A percentile compares a stretch with the other conserved stretches of the same genome.
phyloP scores from a whole-genome alignment of 148 eudicot species.

The Suaeda aralocaspica region DNA sequence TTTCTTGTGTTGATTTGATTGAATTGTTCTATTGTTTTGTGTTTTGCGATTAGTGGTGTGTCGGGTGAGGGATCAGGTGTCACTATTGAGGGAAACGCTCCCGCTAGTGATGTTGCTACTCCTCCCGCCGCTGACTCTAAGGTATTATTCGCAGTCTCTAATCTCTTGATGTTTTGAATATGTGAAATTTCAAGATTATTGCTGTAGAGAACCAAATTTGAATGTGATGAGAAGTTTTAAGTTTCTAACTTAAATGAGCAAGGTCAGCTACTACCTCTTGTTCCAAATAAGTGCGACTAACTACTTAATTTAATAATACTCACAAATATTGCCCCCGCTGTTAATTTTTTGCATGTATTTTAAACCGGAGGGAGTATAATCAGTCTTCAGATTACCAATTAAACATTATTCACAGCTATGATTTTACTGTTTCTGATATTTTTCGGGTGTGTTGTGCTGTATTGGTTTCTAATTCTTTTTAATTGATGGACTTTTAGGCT shows the following conservation, averaged over 20 bases:
- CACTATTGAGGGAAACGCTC: slow-evolving; percentile 66
- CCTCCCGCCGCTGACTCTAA: slow-evolving; percentile 69
- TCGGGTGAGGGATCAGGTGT: slow-evolving; percentile 84
- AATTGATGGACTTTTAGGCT: slow-evolving; percentile 34
- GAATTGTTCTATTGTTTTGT: neutral
- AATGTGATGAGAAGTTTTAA: too few species aligned
- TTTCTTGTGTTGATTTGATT: neutral
- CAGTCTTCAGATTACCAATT: too few species aligned
- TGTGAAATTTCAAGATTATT: neutral
- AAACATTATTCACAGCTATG: too few species aligned
- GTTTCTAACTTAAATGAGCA: too few species aligned
- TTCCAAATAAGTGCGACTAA: too few species aligned
- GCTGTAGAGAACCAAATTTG: neutral
- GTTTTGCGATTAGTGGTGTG: slow-evolving; percentile 52
- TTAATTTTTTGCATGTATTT: too few species aligned
- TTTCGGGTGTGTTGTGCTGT: neutral
- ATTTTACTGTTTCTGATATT: neutral
- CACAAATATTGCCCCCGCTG: too few species aligned
- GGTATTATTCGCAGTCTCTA: slow-evolving; percentile 25
- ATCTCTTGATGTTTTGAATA: neutral
- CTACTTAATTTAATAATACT: too few species aligned
- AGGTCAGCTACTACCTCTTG: too few species aligned
- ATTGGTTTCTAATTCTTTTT: neutral
- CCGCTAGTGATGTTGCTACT: slow-evolving; percentile 51
- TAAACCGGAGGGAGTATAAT: too few species aligned